These are phyloP conservation scores for Coemansia asiatica DNA, from an alignment of 192 early-diverging fungal genomes.

Conservation along the genomic window DNA sequence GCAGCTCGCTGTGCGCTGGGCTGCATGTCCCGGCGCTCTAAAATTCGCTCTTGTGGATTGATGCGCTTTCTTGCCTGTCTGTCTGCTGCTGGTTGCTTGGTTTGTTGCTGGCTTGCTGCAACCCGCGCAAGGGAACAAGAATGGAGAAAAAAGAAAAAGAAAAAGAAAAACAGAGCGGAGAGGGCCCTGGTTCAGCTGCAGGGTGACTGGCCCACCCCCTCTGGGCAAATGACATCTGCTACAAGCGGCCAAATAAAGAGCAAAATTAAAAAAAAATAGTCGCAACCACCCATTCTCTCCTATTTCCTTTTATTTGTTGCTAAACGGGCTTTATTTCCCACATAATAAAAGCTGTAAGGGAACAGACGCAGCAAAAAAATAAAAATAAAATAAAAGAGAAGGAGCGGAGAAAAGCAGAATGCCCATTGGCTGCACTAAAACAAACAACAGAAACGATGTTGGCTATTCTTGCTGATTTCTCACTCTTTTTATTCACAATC, in stretches of 20 bases:
- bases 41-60: slow-evolving; percentile 10
- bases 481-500: slow-evolving; percentile 1
- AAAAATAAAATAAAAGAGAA: background rate
- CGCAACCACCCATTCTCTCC: background rate
- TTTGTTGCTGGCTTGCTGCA: slow-evolving; percentile 13
- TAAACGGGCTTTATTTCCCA: slow-evolving; percentile 1
- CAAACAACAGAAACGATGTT: background rate
- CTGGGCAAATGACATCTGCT: background rate
- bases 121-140: slow-evolving; percentile 14
- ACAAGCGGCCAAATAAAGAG: too few relatives aligned
- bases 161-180: background rate
- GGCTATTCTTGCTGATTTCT: background rate
- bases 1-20: background rate
- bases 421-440: background rate
- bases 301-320: slow-evolving; percentile 1
- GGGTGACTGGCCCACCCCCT: background rate
- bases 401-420: too few relatives aligned
- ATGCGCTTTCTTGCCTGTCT: slow-evolving; percentile 1
- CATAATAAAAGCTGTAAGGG: background rate
- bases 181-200: background rate
- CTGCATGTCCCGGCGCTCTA: slow-evolving; percentile 1
- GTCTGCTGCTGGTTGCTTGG: slow-evolving; percentile 7
- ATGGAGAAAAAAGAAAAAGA: background rate
- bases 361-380: background rate
- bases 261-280: too few relatives aligned